phyloP scores from a whole-genome alignment of 805 yeast genomes.

The Candida golubevii region DNA sequence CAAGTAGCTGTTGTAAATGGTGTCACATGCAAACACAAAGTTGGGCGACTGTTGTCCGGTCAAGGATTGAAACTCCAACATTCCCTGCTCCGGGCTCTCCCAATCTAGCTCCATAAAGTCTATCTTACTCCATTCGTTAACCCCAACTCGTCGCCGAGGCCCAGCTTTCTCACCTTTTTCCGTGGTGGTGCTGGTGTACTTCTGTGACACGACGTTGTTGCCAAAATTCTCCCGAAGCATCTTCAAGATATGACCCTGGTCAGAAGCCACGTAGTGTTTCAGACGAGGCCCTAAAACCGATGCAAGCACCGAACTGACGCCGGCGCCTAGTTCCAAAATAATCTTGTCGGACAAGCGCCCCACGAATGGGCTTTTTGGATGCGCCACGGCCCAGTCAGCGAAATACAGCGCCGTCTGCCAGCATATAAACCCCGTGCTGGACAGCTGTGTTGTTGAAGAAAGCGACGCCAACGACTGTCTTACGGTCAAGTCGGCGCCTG shows the following conservation, averaged over 20 bases:
- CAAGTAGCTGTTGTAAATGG: slow-evolving; percentile 60
- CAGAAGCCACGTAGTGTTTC: slow-evolving; percentile 49
- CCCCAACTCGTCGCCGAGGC: slow-evolving; percentile 1
- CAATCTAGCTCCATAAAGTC: slow-evolving; percentile 58
- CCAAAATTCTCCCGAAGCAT: slow-evolving; percentile 44
- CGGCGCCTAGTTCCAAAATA: slow-evolving; percentile 60
- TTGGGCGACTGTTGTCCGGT: slow-evolving; percentile 30
- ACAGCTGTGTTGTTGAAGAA: slow-evolving; percentile 28
- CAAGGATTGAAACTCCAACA: slow-evolving; percentile 12
- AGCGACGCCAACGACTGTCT: slow-evolving; percentile 32
- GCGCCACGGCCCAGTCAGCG: slow-evolving; percentile 49
- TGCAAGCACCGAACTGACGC: slow-evolving; percentile 51
- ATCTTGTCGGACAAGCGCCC: slow-evolving; percentile 8
- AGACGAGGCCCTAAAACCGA: slow-evolving; percentile 31
- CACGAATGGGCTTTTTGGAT: slow-evolving; percentile 24
- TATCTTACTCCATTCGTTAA: slow-evolving; percentile 18
- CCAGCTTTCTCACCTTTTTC: neutral
- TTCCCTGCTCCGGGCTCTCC: slow-evolving; percentile 46
- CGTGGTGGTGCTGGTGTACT: slow-evolving; percentile 11
- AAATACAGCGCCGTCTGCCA: slow-evolving; percentile 53
- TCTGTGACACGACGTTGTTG: slow-evolving; percentile 27
- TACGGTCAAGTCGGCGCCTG: slow-evolving; percentile 25
- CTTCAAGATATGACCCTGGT: slow-evolving; percentile 52
- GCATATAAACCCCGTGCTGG: slow-evolving; percentile 61
- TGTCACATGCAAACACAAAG: slow-evolving; percentile 57